phyloP scores from a whole-genome alignment of 2,329 filamentous ascomycete genomes.

The Exophiala sp. region DNA sequence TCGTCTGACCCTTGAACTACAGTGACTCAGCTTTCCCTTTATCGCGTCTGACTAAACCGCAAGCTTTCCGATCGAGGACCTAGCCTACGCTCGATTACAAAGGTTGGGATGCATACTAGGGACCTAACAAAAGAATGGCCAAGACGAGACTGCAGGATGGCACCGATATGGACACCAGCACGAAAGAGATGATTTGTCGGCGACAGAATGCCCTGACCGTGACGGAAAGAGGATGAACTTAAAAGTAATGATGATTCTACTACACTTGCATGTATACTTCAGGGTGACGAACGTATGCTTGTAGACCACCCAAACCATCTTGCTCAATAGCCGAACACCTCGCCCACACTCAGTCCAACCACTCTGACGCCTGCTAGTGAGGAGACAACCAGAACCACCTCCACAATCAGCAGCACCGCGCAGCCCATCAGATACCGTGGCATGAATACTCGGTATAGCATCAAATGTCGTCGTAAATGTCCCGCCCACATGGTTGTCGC shows the following conservation, averaged over 20 bases:
- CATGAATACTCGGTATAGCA: slow-evolving; percentile 92
- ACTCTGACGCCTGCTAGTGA: slow-evolving; percentile 68
- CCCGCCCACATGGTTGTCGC: slow-evolving; percentile 89
- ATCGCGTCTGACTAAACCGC: neutral
- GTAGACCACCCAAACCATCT: neutral
- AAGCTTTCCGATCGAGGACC: too few relatives aligned
- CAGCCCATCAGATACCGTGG: slow-evolving; percentile 84
- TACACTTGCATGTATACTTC: too few relatives aligned
- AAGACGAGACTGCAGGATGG: too few relatives aligned
- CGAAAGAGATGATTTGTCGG: too few relatives aligned
- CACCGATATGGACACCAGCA: too few relatives aligned
- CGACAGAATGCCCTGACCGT: too few relatives aligned
- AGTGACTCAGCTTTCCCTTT: slow-evolving; percentile 5
- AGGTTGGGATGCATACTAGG: too few relatives aligned
- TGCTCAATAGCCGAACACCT: slow-evolving; percentile 75
- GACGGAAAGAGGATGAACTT: too few relatives aligned
- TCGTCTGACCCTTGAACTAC: too few relatives aligned
- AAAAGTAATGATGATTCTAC: too few relatives aligned
- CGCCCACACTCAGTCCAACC: slow-evolving; percentile 71
- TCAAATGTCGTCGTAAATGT: slow-evolving; percentile 80
- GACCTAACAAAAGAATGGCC: neutral
- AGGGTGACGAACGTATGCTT: too few relatives aligned
- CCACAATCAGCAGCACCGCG: slow-evolving; percentile 65
- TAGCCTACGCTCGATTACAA: too few relatives aligned
- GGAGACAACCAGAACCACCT: slow-evolving; percentile 64